phyloP scores from a whole-genome alignment of 108 stramenopile species.

The Nitzschia sp. region DNA sequence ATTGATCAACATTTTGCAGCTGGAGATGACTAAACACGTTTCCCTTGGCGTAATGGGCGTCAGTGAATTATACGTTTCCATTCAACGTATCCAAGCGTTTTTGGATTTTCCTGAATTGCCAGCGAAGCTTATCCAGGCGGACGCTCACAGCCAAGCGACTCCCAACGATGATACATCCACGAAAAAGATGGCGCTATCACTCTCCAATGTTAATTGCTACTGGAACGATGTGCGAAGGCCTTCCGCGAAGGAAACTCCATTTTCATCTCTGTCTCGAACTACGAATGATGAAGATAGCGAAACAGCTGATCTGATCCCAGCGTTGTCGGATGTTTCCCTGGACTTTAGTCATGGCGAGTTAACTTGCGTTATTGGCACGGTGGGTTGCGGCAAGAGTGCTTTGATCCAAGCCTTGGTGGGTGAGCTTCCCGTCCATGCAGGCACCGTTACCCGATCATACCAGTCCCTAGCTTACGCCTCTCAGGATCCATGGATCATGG shows the following conservation, averaged over 20 bases:
- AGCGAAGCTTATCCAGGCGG: background rate
- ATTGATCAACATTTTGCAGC: conserved; percentile 77
- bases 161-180: background rate
- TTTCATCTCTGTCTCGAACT: conserved; percentile 10
- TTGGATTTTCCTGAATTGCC: conserved; percentile 67
- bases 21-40: conserved; percentile 80
- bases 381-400: conserved; percentile 65
- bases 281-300: conserved; percentile 5
- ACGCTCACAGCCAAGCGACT: background rate
- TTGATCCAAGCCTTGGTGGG: conserved; percentile 61
- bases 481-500: conserved; percentile 90
- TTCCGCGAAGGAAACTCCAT: background rate
- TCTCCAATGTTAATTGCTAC: conserved; percentile 43
- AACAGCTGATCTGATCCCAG: conserved; percentile 23
- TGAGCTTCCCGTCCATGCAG: conserved; percentile 55
- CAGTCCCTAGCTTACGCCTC: conserved; percentile 73
- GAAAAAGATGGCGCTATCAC: conserved; percentile 16
- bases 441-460: conserved; percentile 38
- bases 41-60: conserved; percentile 83
- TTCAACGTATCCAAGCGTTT: conserved; percentile 70
- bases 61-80: conserved; percentile 67
- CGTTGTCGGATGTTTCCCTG: conserved; percentile 44
- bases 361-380: conserved; percentile 60
- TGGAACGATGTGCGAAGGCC: conserved; percentile 38
- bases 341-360: conserved; percentile 45